Conservation (phyloP, 2,329 filamentous ascomycete species). For the Pseudocercospora eumusae region DNA sequence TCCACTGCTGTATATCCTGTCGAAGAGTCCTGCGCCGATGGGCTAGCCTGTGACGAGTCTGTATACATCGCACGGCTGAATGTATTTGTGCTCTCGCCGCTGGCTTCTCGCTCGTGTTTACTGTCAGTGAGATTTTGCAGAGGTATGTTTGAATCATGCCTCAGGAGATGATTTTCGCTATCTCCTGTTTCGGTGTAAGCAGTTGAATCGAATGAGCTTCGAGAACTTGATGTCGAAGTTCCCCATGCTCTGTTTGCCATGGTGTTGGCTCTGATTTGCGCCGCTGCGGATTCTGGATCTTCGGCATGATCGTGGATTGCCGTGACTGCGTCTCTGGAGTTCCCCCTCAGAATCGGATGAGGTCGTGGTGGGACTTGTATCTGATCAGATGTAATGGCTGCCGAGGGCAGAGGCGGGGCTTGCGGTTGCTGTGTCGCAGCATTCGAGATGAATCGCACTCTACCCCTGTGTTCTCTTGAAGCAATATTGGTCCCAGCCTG, state of each 20-base stretch:
- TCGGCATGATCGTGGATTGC: neutral
- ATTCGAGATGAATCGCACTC: slow-evolving; percentile 16
- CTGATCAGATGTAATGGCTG: slow-evolving; percentile 18
- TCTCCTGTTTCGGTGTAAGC: slow-evolving; percentile 9
- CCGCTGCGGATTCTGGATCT: slow-evolving; percentile 12
- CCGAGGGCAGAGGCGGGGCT: slow-evolving; percentile 10
- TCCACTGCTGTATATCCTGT: neutral
- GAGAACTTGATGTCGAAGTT: slow-evolving; percentile 13
- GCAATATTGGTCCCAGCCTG: neutral
- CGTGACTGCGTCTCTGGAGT: slow-evolving; percentile 11
- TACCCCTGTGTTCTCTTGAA: neutral
- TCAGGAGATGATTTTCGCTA: slow-evolving; percentile 18
- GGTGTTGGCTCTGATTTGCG: slow-evolving; percentile 15
- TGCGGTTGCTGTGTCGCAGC: slow-evolving; percentile 10
- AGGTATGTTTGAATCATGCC: slow-evolving; percentile 10
- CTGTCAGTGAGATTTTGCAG: slow-evolving; percentile 5
- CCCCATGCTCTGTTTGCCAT: slow-evolving; percentile 18
- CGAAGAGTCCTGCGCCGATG: neutral
- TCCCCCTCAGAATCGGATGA: slow-evolving; percentile 13
- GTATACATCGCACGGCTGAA: neutral
- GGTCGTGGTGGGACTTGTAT: slow-evolving; percentile 11
- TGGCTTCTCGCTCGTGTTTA: neutral
- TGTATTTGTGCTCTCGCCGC: neutral
- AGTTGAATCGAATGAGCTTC: slow-evolving; percentile 19
- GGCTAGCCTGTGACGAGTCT: neutral